Conservation (phyloP, 2,329 filamentous ascomycete genomes). For the Ophiosphaerella herpotricha region DNA sequence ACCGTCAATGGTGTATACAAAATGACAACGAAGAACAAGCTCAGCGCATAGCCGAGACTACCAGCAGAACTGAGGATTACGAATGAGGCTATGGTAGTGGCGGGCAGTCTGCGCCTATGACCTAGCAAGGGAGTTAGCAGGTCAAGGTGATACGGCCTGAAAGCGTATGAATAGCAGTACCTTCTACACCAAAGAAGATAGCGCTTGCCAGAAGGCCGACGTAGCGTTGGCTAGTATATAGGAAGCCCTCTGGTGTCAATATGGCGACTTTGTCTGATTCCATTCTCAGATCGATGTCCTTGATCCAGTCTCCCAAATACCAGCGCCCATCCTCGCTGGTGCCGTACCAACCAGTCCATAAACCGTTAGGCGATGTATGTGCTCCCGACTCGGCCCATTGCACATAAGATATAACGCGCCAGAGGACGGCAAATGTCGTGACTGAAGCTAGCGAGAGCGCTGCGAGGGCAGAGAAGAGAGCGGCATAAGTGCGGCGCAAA, state of each 20-base stretch:
- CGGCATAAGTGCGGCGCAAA: slow-evolving; percentile 36
- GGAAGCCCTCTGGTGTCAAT: slow-evolving; percentile 60
- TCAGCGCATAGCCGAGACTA: slow-evolving; percentile 65
- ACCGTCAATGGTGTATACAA: slow-evolving; percentile 61
- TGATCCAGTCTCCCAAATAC: slow-evolving; percentile 58
- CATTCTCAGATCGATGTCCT: slow-evolving; percentile 57
- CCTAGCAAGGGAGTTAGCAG: slow-evolving; percentile 32
- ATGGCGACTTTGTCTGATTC: slow-evolving; percentile 61
- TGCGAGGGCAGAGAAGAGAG: slow-evolving; percentile 52
- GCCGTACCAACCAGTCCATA: slow-evolving; percentile 48
- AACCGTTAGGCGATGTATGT: slow-evolving; percentile 48
- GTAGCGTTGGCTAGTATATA: slow-evolving; percentile 67
- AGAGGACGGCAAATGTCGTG: slow-evolving; percentile 51
- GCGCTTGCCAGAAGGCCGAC: slow-evolving; percentile 60
- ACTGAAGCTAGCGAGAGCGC: slow-evolving; percentile 52
- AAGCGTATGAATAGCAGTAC: slow-evolving; percentile 28
- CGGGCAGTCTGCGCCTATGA: slow-evolving; percentile 60
- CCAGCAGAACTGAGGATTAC: slow-evolving; percentile 63
- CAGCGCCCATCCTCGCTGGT: slow-evolving; percentile 39
- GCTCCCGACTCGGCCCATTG: slow-evolving; percentile 54
- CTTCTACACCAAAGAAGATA: slow-evolving; percentile 63
- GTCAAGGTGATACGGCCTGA: no score
- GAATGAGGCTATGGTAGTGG: slow-evolving; percentile 57
- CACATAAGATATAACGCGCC: slow-evolving; percentile 55
- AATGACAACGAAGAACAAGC: slow-evolving; percentile 65